Evolutionary conservation across 2,329 filamentous ascomycete genomes (phyloP).

Genomic region (Ilyonectria destructans): DNA sequence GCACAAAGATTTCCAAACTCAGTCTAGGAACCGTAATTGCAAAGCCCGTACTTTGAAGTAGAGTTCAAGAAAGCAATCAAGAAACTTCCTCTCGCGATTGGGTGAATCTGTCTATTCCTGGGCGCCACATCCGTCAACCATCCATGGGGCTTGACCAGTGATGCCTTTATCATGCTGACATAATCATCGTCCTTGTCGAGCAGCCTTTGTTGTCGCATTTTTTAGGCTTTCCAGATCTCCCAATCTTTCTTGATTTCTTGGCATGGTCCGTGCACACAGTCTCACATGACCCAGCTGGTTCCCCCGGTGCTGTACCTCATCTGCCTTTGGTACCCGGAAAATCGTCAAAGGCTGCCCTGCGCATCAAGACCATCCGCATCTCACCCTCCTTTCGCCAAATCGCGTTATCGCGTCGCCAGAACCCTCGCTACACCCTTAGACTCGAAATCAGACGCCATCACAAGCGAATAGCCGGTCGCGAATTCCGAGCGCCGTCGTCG

Average conservation of each 20-base stretch:
- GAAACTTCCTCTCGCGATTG: neutral
- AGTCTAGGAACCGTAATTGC: conserved; percentile 32
- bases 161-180: conserved; percentile 1
- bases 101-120: neutral
- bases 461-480: conserved; percentile 15
- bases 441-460: conserved; percentile 15
- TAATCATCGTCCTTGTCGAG: neutral
- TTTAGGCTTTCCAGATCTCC: conserved; percentile 3
- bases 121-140: neutral
- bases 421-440: conserved; percentile 17
- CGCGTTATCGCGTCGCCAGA: conserved; percentile 34
- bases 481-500: conserved; percentile 23
- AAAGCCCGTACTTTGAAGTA: conserved; percentile 6
- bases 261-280: conserved; percentile 45
- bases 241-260: neutral
- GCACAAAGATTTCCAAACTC: conserved; percentile 37
- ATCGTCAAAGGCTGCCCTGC: conserved; percentile 41
- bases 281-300: conserved; percentile 54
- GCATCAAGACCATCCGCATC: conserved; percentile 34
- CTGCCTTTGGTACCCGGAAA: conserved; percentile 36
- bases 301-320: conserved; percentile 34
- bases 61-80: neutral
- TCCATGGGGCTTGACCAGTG: neutral
- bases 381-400: conserved; percentile 40
- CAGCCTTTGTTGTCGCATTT: neutral